These are phyloP conservation scores for Termitomyces sp. DNA, from an alignment of 768 basidiomycete species.

Conservation along the genomic window DNA sequence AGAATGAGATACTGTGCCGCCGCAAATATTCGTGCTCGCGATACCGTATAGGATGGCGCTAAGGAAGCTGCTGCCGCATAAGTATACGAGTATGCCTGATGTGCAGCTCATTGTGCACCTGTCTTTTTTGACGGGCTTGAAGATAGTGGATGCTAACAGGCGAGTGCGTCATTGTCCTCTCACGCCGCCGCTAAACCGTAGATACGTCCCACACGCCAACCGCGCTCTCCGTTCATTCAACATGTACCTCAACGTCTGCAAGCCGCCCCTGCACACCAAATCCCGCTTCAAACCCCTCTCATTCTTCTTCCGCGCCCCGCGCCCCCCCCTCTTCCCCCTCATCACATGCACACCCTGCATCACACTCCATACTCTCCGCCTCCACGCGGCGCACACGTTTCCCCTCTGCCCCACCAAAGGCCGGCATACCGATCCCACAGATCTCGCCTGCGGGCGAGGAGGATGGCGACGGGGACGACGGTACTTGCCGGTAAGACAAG, in stretches of 20 bases:
- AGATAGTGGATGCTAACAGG: constrained; percentile 96
- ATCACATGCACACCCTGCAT: no score
- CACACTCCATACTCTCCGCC: constrained; percentile 69
- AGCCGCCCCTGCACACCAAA: constrained; percentile 65
- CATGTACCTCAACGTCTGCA: constrained; percentile 94
- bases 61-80: constrained; percentile 42
- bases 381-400: neutral
- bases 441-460: neutral
- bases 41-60: constrained; percentile 58
- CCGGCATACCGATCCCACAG: neutral
- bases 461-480: neutral
- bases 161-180: constrained; percentile 45
- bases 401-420: neutral
- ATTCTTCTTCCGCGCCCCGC: constrained; percentile 53
- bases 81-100: constrained; percentile 15
- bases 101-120: constrained; percentile 52
- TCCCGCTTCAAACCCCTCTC: constrained; percentile 50
- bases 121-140: constrained; percentile 77
- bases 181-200: no score
- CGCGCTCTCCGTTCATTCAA: constrained; percentile 88
- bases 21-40: constrained; percentile 59
- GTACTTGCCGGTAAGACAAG: no score
- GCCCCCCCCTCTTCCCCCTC: neutral
- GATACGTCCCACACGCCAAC: constrained; percentile 97
- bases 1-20: no score